These are phyloP conservation scores for Suillus lakei DNA, from an alignment of 768 basidiomycete genomes.

Conservation along the genomic window DNA sequence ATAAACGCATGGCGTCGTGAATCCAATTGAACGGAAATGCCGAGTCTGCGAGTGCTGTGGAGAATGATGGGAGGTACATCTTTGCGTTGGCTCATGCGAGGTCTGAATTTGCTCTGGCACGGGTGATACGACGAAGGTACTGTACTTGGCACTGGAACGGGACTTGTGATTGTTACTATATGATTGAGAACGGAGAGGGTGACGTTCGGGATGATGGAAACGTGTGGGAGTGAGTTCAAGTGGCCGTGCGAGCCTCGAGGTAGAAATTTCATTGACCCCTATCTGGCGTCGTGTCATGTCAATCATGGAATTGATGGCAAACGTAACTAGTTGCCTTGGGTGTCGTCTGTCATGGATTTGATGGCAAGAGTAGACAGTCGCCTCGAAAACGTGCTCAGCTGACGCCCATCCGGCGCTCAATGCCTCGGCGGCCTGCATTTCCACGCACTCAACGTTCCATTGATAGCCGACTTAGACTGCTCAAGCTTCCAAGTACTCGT, in stretches of 20 bases:
- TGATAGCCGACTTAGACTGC: neutral
- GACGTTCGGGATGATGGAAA: neutral
- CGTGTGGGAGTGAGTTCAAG: neutral
- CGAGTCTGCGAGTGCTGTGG: conserved; percentile 21
- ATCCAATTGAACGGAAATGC: conserved; percentile 24
- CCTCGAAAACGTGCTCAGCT: too few relatives aligned
- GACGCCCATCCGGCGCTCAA: too few relatives aligned
- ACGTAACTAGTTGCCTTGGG: too few relatives aligned
- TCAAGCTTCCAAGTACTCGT: neutral
- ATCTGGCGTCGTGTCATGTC: too few relatives aligned
- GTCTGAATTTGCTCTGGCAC: too few relatives aligned
- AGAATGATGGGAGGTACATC: conserved; percentile 29
- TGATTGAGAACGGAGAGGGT: neutral
- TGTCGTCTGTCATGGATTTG: too few relatives aligned
- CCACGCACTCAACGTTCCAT: neutral
- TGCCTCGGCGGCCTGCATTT: neutral
- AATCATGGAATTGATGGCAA: too few relatives aligned
- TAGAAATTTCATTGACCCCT: neutral
- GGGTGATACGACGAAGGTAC: neutral
- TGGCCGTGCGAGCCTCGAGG: neutral
- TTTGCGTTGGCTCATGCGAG: neutral
- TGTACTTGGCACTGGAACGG: neutral
- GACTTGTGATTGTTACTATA: neutral
- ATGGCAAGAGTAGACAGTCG: too few relatives aligned
- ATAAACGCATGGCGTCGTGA: conserved; percentile 43